phyloP scores from a whole-genome alignment of 2,329 filamentous ascomycete genomes.

The Bertia moriformis region DNA sequence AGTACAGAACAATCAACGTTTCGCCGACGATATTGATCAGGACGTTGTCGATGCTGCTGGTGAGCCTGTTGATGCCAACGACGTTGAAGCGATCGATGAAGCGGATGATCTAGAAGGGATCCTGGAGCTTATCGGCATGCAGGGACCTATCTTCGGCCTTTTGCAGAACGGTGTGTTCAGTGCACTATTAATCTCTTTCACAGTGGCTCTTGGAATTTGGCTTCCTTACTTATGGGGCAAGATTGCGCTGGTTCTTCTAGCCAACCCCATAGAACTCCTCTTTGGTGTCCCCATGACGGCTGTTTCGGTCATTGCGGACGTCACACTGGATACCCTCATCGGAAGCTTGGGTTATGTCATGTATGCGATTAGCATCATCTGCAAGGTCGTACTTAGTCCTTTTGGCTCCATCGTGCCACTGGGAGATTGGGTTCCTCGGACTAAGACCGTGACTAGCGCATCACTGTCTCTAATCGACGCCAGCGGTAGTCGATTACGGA shows the following conservation, averaged over 20 bases:
- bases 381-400: conserved; percentile 15
- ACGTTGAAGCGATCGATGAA: conserved; percentile 46
- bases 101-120: conserved; percentile 92
- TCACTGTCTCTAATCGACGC: conserved; percentile 23
- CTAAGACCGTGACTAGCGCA: conserved; percentile 19
- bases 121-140: conserved; percentile 90
- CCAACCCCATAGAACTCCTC: conserved; percentile 65
- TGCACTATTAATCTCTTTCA: conserved; percentile 73
- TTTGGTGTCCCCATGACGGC: conserved; percentile 57
- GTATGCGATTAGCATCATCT: conserved; percentile 18
- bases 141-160: conserved; percentile 75
- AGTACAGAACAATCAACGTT: conserved; percentile 21
- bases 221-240: conserved; percentile 87
- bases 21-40: conserved; percentile 16
- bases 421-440: conserved; percentile 16
- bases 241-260: conserved; percentile 63
- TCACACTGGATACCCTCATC: conserved; percentile 49
- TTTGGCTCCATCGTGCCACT: conserved; percentile 16
- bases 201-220: conserved; percentile 74
- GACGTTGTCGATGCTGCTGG: conserved; percentile 14
- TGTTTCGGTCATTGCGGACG: conserved; percentile 66
- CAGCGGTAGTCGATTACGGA: conserved; percentile 20
- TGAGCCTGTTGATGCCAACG: conserved; percentile 41
- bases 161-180: conserved; percentile 95
- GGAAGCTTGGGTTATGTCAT: conserved; percentile 24